These are phyloP conservation scores for Bolboschoenus planiculmis DNA, from an alignment of 176 grass and related monocot species.

Conservation along the genomic window DNA sequence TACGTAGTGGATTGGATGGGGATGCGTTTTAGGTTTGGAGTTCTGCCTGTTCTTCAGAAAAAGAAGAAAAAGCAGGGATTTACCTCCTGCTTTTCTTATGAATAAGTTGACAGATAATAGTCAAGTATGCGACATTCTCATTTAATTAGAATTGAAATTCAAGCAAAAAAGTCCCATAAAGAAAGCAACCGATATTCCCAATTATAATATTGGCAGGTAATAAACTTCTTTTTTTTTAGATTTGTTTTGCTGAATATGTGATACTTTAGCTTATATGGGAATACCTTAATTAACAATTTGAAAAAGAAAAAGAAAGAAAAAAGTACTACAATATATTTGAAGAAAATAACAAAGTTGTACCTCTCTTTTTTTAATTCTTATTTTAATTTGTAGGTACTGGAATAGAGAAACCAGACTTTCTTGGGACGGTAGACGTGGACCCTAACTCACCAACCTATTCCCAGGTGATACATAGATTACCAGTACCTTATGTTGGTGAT, in stretches of 20 bases:
- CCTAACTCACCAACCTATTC: conserved; percentile 68
- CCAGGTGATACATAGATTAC: conserved; percentile 84
- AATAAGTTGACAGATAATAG: background rate
- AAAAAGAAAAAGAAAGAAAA: background rate
- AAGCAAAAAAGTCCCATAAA: background rate
- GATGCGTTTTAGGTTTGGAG: background rate
- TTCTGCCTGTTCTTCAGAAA: background rate
- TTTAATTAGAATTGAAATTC: background rate
- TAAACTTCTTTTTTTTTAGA: background rate
- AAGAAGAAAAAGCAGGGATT: background rate
- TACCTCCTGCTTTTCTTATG: background rate
- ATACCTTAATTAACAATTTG: background rate
- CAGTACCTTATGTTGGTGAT: conserved; percentile 52
- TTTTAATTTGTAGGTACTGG: conserved; percentile 56
- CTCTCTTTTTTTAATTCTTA: background rate
- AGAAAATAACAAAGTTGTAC: background rate
- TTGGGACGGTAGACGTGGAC: conserved; percentile 75
- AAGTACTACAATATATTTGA: background rate
- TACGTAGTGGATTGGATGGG: background rate
- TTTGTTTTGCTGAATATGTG: background rate
- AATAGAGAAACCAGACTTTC: conserved; percentile 80
- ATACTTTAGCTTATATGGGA: background rate
- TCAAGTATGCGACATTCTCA: background rate
- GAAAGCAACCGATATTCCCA: background rate
- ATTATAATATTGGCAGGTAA: background rate